Evolutionary conservation across 768 basidiomycete species (phyloP).

Genomic region (Auriscalpium vulgare): DNA sequence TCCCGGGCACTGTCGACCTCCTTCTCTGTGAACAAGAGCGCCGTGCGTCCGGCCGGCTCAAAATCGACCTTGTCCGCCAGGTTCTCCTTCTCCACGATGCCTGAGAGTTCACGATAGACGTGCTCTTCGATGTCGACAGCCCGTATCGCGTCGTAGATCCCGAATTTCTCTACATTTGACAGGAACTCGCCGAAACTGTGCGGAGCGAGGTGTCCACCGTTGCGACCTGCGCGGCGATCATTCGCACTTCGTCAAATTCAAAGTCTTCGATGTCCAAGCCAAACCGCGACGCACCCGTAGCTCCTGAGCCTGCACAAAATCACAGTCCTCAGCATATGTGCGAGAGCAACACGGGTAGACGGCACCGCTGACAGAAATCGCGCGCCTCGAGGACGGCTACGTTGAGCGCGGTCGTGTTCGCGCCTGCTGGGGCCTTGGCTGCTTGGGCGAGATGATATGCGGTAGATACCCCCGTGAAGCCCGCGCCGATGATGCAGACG

Average conservation of each 20-base stretch:
- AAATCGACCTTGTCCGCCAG: slow-evolving; percentile 51
- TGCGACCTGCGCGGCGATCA: slow-evolving; percentile 44
- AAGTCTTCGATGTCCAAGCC: not conserved
- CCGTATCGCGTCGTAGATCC: slow-evolving; percentile 46
- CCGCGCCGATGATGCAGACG: slow-evolving; percentile 72
- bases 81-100: slow-evolving; percentile 37
- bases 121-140: slow-evolving; percentile 50
- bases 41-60: slow-evolving; percentile 45
- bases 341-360: not conserved
- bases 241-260: no score
- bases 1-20: slow-evolving; percentile 30
- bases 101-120: slow-evolving; percentile 39
- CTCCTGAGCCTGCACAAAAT: slow-evolving; percentile 50
- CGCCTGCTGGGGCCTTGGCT: not conserved
- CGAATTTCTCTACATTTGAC: slow-evolving; percentile 30
- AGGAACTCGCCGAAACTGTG: slow-evolving; percentile 39
- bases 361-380: slow-evolving; percentile 62
- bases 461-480: slow-evolving; percentile 68
- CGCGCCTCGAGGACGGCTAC: slow-evolving; percentile 75
- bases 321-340: not conserved
- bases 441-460: slow-evolving; percentile 61
- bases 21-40: slow-evolving; percentile 38
- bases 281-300: slow-evolving; percentile 46
- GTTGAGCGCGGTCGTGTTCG: slow-evolving; percentile 25
- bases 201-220: slow-evolving; percentile 70